Percentiles rank a stretch among this genome's conserved stretches.
phyloP scores from a whole-genome alignment of 2,329 filamentous ascomycete genomes.

The Fusarium cyanostomum region DNA sequence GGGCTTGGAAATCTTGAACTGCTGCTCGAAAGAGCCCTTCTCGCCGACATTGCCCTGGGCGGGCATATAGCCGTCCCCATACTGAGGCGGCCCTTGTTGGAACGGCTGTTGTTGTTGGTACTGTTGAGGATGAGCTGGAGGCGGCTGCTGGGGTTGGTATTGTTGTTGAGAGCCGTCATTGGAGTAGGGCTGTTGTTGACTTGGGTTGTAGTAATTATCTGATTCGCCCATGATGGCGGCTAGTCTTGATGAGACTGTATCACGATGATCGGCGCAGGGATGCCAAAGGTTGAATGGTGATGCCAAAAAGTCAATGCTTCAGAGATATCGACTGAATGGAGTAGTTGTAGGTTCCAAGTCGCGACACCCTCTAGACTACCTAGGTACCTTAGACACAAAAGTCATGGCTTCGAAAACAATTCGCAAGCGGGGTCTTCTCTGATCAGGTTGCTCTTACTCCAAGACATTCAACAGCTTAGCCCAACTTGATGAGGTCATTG shows the following conservation, averaged over 20 bases:
- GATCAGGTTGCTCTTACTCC: slow-evolving; percentile 22
- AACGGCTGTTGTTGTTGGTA: slow-evolving; percentile 42
- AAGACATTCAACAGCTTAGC: slow-evolving; percentile 35
- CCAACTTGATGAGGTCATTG: slow-evolving; percentile 29
- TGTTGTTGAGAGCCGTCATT: slow-evolving; percentile 39
- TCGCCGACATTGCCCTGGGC: slow-evolving; percentile 52
- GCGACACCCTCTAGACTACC: neutral
- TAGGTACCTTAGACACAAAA: too few species aligned
- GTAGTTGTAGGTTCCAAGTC: neutral
- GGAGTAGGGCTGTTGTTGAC: slow-evolving; percentile 35
- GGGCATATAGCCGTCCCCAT: slow-evolving; percentile 47
- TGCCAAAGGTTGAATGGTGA: neutral
- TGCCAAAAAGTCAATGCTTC: slow-evolving; percentile 7
- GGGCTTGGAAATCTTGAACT: slow-evolving; percentile 83
- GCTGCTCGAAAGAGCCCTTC: slow-evolving; percentile 75
- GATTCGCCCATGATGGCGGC: slow-evolving; percentile 47
- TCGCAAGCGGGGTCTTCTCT: slow-evolving; percentile 18
- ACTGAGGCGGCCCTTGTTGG: slow-evolving; percentile 43
- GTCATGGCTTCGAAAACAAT: slow-evolving; percentile 13
- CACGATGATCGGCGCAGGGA: slow-evolving; percentile 30
- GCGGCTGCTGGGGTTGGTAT: slow-evolving; percentile 40
- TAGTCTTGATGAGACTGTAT: slow-evolving; percentile 7
- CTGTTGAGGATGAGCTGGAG: slow-evolving; percentile 26
- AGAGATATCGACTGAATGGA: neutral
- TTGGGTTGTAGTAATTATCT: slow-evolving; percentile 46